These are phyloP conservation scores for Sporothrix sp. DNA, from an alignment of 2,329 filamentous ascomycete genomes.

Conservation along the genomic window DNA sequence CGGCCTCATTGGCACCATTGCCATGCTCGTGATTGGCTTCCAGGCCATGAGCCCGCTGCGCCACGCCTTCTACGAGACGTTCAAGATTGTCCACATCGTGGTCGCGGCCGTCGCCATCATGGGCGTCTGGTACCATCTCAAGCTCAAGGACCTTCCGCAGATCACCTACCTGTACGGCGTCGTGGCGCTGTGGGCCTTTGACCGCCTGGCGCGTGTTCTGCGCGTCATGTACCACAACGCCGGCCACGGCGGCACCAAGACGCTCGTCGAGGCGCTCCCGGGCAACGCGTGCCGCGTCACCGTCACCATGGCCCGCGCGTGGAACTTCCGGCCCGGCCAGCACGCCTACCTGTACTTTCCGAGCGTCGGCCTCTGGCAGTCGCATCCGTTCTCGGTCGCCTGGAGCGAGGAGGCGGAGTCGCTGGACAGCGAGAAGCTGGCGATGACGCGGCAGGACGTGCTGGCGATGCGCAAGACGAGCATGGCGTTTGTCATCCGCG, in stretches of 20 bases:
- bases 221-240: conserved; percentile 57
- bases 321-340: conserved; percentile 64
- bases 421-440: conserved; percentile 42
- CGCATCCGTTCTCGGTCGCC: conserved; percentile 69
- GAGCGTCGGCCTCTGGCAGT: conserved; percentile 59
- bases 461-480: conserved; percentile 50
- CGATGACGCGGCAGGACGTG: conserved; percentile 50
- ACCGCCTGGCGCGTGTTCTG: conserved; percentile 50
- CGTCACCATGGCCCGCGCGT: conserved; percentile 64
- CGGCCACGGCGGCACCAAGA: conserved; percentile 55
- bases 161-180: conserved; percentile 50
- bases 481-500: conserved; percentile 64
- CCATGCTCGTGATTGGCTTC: conserved; percentile 53
- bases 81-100: conserved; percentile 62
- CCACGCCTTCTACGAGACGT: conserved; percentile 71
- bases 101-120: conserved; percentile 50
- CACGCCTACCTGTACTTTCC: conserved; percentile 76
- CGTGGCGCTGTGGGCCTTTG: conserved; percentile 56
- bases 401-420: conserved; percentile 61
- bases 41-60: conserved; percentile 62
- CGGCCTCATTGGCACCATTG: conserved; percentile 52
- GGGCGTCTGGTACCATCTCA: conserved; percentile 57
- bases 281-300: conserved; percentile 67
- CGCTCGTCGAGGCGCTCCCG: conserved; percentile 64
- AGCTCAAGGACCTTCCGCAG: conserved; percentile 45